Evolutionary conservation across 2,329 filamentous ascomycete genomes (phyloP), one percentile per base, ranked within the genome.

Genomic region (Hypomyces perniciosus): DNA sequence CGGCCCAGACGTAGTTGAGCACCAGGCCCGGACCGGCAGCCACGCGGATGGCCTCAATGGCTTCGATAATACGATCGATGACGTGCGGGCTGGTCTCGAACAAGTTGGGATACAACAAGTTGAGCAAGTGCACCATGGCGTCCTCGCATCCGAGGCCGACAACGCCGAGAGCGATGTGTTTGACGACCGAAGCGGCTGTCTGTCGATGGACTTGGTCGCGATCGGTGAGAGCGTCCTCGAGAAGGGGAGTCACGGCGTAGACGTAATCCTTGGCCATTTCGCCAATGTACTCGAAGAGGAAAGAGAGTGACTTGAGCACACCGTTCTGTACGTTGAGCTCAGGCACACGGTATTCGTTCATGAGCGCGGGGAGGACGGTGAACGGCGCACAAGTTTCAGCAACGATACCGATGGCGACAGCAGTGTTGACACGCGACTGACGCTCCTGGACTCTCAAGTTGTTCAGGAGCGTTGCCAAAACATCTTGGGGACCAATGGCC

Each of bases 221-320:
- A 69, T 99, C 93, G 70, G 96, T 96, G 55, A 99, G 84, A 2
- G 95, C 93, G 65, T 99, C 93, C 66, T 99, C 93, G 2, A 99
- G 84, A 8, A 99, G 77, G 6, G 93, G 93, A 2, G 91, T 96
- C 33, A 99, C 91, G 13, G 95, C 93, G 65, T 99, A 99, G 65
- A 99, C 93, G 67, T 99, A 99, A 70, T 99, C 93, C 73, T 97
- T 99, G 57, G 90, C 90, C 93, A 99, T 97, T 71, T 99, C 93
- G 56, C 93, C 93, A 67, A 99, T 99, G 72, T 99, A 99, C 66
- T 99, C 93, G 65, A 97, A 99, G 54, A 99, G 78, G 79, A 99
- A 99, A 6, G 89, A 95, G 48, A 99, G 79, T 5, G 91, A 91
- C 70, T 99, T 99, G 65, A 99, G 84, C 33, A 99, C 93, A 72